phyloP scores from a whole-genome alignment of 768 basidiomycete genomes.

The Tulasnella sp. region DNA sequence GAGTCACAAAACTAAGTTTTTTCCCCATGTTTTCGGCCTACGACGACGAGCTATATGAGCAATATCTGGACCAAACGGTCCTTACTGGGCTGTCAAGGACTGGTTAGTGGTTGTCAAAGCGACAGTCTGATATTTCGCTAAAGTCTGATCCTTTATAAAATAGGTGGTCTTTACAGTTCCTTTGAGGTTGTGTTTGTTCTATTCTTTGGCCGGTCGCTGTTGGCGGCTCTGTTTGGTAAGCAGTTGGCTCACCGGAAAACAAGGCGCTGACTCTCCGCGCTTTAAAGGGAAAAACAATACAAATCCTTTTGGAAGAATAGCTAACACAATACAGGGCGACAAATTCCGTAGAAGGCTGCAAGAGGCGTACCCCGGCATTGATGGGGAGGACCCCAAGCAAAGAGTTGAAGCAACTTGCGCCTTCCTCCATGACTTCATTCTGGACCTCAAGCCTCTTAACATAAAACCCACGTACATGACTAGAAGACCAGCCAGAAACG shows the following conservation, averaged over 20 bases:
- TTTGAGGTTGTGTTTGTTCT: neutral
- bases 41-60: neutral
- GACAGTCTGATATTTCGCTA: neutral
- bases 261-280: neutral
- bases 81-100: neutral
- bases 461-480: neutral
- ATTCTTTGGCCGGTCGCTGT: neutral
- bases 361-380: neutral
- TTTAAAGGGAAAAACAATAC: neutral
- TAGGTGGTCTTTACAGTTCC: neutral
- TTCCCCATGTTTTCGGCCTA: neutral
- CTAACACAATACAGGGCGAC: neutral
- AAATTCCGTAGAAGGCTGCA: neutral
- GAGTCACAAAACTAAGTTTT: neutral
- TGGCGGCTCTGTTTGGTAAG: neutral
- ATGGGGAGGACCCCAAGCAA: neutral
- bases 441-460: slow-evolving; percentile 8
- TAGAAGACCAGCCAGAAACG: too few relatives aligned
- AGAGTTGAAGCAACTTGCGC: slow-evolving; percentile 6
- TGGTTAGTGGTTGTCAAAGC: neutral
- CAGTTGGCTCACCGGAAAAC: neutral
- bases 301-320: neutral
- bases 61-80: neutral
- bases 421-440: slow-evolving; percentile 22
- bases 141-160: neutral